phyloP scores from a whole-genome alignment of 2,329 filamentous ascomycete genomes.

The Amphichorda felina region DNA sequence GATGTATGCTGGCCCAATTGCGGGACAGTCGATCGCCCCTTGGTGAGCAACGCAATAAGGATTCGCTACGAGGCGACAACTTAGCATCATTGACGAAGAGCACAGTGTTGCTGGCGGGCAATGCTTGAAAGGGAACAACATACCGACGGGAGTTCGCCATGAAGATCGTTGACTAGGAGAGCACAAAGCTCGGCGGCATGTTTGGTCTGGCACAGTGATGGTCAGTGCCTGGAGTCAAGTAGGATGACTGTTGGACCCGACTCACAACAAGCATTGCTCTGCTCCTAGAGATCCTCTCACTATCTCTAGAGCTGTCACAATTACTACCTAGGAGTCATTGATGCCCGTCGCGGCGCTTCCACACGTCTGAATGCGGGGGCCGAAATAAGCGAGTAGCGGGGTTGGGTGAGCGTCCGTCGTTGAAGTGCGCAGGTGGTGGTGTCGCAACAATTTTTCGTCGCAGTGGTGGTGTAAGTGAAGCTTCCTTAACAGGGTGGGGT shows the following conservation, averaged over 20 bases:
- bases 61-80: slow-evolving; percentile 53
- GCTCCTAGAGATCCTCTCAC: slow-evolving; percentile 67
- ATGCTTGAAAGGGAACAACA: slow-evolving; percentile 1
- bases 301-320: slow-evolving; percentile 64
- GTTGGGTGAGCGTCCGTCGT: background rate
- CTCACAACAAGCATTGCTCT: slow-evolving; percentile 45
- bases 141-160: slow-evolving; percentile 89
- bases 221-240: slow-evolving; percentile 9
- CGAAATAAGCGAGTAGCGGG: background rate
- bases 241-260: slow-evolving; percentile 9
- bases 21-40: slow-evolving; percentile 63
- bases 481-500: background rate
- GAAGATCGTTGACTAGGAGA: slow-evolving; percentile 78
- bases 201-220: slow-evolving; percentile 40
- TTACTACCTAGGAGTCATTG: slow-evolving; percentile 60
- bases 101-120: background rate
- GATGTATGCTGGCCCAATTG: slow-evolving; percentile 62
- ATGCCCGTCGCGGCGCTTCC: slow-evolving; percentile 10
- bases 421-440: background rate
- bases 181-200: slow-evolving; percentile 78
- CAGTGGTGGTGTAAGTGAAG: background rate
- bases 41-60: slow-evolving; percentile 63
- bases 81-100: too few relatives aligned
- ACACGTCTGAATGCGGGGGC: background rate
- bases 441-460: slow-evolving; percentile 2